Base-by-base conservation (phyloP, 306 rosid species). In the Casuarina equisetifolia region DNA sequence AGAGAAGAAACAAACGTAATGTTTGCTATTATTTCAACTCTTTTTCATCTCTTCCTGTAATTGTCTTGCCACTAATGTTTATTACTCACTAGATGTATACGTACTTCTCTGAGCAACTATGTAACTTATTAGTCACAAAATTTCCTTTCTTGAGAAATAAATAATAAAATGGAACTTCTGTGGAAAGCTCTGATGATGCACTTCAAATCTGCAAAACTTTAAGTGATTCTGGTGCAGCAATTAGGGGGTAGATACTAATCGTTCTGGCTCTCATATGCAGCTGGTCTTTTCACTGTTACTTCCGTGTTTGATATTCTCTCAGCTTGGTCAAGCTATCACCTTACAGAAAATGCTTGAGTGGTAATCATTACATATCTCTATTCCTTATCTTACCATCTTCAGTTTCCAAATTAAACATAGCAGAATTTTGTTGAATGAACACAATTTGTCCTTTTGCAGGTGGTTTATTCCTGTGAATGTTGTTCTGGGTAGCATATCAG, bases 381-480 rank as follows among this genome's bases (percentile, higher is more conserved):
- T 74, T 69, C 46, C n/a, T 25, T 45, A 20, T 64, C 13, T 81
- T 69, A 2, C 2, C 49, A 43, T 76, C 11, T 35, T 20, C 44
- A 36, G 25, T 7, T 3, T 9, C 50, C 38, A 67, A 43, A 25
- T 40, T 13, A 6, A 59, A 25, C 62, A 38, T 52, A 40, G 7
- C 16, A 20, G 44, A 9, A 38, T 32, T 45, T 76, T 57, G 52
- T 40, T 20, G 35, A n/a, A 74, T 63, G 45, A 74, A 13, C 77
- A 0, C 59, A 66, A 58, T 57, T 59, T 71, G 49, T 69, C 53
- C 45, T 46, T 81, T 78, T 78, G 80, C 84, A 96, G 99, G 99
- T 96, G 99, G 99, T 96, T 96, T 88, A 96, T 96, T 85, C 99
- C 99, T 1, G 40, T 70, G 57, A 96, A 96, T 82, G 97, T 96